Conservation (phyloP, 257 asterid genomes). For the Solanum tarapatanum region DNA sequence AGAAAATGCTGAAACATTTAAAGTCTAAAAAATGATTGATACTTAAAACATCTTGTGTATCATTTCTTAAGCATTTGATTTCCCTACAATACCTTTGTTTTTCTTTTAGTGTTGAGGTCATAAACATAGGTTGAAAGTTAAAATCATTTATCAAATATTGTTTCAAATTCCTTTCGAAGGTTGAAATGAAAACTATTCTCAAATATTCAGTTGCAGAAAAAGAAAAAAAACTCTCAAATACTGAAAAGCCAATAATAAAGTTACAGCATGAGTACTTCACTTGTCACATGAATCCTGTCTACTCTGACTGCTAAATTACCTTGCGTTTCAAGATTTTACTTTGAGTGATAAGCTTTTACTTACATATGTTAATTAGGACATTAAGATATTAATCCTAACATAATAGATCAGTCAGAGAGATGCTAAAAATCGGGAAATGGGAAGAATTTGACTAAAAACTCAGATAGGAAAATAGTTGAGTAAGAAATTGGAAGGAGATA, state of each 20-base stretch:
- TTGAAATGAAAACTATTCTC: not conserved
- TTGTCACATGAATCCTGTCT: not conserved
- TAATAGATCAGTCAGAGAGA: not conserved
- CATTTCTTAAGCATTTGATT: not conserved
- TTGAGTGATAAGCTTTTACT: not conserved
- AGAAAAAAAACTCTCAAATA: not conserved
- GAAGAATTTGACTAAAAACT: not conserved
- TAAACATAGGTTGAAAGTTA: not conserved
- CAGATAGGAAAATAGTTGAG: not conserved
- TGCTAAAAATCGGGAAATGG: not conserved
- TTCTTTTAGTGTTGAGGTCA: not conserved
- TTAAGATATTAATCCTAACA: not conserved
- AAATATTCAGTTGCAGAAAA: not conserved
- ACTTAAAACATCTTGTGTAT: not conserved
- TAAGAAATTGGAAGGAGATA: not conserved
- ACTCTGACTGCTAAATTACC: not conserved
- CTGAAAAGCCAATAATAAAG: not conserved
- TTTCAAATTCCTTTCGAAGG: not conserved
- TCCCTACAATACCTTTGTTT: not conserved
- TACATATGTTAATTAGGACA: not conserved
- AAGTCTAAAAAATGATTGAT: not conserved
- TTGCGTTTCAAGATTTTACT: not conserved
- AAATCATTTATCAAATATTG: not conserved
- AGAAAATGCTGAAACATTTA: not conserved
- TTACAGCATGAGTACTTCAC: not conserved